Evolutionary conservation across 2,329 filamentous ascomycete genomes (phyloP), one percentile per base, ranked within the genome.

Genomic region (Phaeosphaeria sp.): DNA sequence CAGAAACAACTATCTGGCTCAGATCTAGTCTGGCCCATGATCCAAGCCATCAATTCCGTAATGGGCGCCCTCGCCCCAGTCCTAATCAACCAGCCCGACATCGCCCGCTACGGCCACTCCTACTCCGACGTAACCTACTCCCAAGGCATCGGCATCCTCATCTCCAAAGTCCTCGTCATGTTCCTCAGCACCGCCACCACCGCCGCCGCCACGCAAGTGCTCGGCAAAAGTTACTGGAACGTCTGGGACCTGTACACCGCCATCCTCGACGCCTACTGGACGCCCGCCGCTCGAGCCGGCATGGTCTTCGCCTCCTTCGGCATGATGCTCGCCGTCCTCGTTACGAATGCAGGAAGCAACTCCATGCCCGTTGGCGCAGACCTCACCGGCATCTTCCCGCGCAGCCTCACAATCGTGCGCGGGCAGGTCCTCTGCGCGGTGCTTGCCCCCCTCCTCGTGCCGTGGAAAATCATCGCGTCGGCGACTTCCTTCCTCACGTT

Each of bases 391-490:
- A 60, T 72, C 2, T 65, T 59, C 24, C 69, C 69, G 15, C 65
- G 64, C 42, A 71, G 62, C 55, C 47, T 72, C 53, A 74, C 69
- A 9, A 66, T 74, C 15, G 57, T 68, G 1, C 61, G 71, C 6
- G 71, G 66, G 1, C 60, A 65, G 6, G 57, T 71, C 3, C 49
- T 73, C 18, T 59, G 54, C 33, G 55, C 64, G 8, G 11, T 70
- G 3, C 53, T 66, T 13, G 66, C 59, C 20, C 68, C 53, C 47
- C 56, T 56, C 27, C 54, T 61, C 49, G 57, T 53, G 17, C 67
- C 66, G 0, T 74, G 71, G 72, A 72, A 66, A 18, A 73, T 73
- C n/a, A 58, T 72, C 30, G 51, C 57, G 6, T 67, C 64, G 9
- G 71, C 63, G 7, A 60, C 55, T 11, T 60, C 59, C 1, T 66